Evolutionary conservation across 2,329 filamentous ascomycete species (phyloP).

Genomic region (Balansia obtecta): DNA sequence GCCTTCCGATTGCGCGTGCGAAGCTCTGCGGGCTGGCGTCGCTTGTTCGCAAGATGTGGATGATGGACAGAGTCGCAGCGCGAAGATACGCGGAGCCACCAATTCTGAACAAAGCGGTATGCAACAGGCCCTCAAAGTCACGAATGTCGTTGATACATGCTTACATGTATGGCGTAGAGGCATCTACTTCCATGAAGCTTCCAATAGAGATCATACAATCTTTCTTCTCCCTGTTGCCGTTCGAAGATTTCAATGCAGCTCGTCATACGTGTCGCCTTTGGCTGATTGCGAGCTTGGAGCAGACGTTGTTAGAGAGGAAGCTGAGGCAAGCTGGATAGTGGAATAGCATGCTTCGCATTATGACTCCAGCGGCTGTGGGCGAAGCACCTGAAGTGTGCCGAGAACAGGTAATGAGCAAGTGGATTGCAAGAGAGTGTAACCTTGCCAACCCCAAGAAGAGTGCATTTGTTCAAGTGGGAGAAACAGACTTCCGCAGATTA

Average conservation of each 20-base stretch:
- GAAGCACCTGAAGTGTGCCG: conserved; percentile 10
- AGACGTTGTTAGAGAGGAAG: conserved; percentile 36
- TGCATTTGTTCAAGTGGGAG: conserved; percentile 21
- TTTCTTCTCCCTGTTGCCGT: conserved; percentile 21
- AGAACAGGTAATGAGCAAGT: conserved; percentile 27
- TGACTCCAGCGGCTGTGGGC: conserved; percentile 11
- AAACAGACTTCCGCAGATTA: conserved; percentile 25
- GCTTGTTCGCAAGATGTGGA: conserved; percentile 7
- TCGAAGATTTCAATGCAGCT: conserved; percentile 42
- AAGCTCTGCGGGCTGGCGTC: conserved; percentile 7
- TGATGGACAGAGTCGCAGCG: conserved; percentile 7
- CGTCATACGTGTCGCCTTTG: conserved; percentile 46
- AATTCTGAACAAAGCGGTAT: background rate
- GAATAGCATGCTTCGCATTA: conserved; percentile 20
- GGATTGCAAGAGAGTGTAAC: conserved; percentile 27
- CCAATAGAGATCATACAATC: conserved; percentile 25
- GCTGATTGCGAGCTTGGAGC: conserved; percentile 45
- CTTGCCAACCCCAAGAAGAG: conserved; percentile 9
- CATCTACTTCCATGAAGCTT: conserved; percentile 15
- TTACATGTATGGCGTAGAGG: conserved; percentile 4
- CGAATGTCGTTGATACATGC: background rate
- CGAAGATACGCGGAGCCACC: background rate
- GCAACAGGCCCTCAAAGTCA: background rate
- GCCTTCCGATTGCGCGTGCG: conserved; percentile 9
- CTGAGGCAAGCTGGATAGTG: conserved; percentile 43